Evolutionary conservation across 2,329 filamentous ascomycete genomes (phyloP).

Genomic region (Phaeosphaeriaceae sp.): DNA sequence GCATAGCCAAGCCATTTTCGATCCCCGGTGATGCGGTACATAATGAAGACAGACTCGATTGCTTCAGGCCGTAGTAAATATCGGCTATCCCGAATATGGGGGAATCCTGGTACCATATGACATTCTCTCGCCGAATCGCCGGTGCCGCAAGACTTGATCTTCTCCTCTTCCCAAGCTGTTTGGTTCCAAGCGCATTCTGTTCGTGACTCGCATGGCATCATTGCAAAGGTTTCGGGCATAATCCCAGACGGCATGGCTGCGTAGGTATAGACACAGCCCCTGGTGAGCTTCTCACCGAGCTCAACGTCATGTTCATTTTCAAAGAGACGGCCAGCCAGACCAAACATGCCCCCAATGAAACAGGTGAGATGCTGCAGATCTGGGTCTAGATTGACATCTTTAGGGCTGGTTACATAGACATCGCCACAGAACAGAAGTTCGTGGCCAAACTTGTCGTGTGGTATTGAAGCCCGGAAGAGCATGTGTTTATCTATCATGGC

Average conservation of each 20-base stretch:
- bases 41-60: conserved; percentile 65
- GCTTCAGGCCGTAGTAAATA: conserved; percentile 62
- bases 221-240: conserved; percentile 65
- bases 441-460: conserved; percentile 28
- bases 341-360: conserved; percentile 68
- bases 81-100: conserved; percentile 47
- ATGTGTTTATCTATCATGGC: conserved; percentile 54
- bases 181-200: conserved; percentile 61
- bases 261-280: conserved; percentile 68
- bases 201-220: conserved; percentile 55
- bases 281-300: conserved; percentile 63
- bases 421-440: conserved; percentile 45
- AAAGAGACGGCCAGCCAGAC: conserved; percentile 63
- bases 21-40: conserved; percentile 65
- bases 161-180: conserved; percentile 54
- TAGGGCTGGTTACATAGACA: conserved; percentile 29
- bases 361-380: conserved; percentile 66
- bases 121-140: conserved; percentile 21
- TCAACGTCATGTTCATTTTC: conserved; percentile 58
- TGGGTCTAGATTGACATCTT: conserved; percentile 44
- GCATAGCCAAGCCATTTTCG: conserved; percentile 51
- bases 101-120: conserved; percentile 50
- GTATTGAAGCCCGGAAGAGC: conserved; percentile 55
- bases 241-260: conserved; percentile 61
- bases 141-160: conserved; percentile 27